Conservation (phyloP, 441 rosid species). For the Corymbia calophylla region DNA sequence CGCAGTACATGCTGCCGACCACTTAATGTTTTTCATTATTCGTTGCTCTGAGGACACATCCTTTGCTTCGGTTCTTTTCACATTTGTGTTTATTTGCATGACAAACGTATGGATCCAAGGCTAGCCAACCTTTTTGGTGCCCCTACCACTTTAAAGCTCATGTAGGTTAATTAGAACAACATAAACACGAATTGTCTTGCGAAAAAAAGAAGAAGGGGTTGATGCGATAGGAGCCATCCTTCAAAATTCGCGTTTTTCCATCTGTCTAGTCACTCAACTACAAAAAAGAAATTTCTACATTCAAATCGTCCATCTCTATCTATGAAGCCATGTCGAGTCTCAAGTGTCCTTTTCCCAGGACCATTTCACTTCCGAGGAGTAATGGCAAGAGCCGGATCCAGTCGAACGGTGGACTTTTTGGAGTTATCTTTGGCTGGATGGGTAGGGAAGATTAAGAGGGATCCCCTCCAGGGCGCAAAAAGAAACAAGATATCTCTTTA, state of each 20-base stretch:
- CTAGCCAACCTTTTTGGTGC: not conserved
- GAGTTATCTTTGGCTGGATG: not conserved
- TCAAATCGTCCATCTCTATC: not conserved
- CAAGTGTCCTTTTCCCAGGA: not conserved
- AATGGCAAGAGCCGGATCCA: not conserved
- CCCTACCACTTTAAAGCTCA: not conserved
- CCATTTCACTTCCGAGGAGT: not conserved
- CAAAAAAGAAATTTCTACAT: not conserved
- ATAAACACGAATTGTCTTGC: not conserved
- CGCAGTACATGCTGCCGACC: not conserved
- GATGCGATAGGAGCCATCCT: not conserved
- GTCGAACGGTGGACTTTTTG: not conserved
- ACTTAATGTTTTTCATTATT: not conserved
- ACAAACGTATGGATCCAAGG: not conserved
- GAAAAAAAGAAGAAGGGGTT: not conserved
- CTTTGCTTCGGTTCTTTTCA: not conserved
- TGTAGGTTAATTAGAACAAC: not conserved
- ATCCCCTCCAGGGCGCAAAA: not conserved
- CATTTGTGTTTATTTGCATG: not conserved
- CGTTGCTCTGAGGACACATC: not conserved
- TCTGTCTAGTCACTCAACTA: not conserved
- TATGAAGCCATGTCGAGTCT: not conserved
- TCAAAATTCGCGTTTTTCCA: not conserved
- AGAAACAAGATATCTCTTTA: not conserved
- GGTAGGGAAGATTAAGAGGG: not conserved